A percentile compares a stretch with the other conserved stretches of the same genome.
phyloP scores from a whole-genome alignment of 768 basidiomycete genomes.

The Russula vinacea region DNA sequence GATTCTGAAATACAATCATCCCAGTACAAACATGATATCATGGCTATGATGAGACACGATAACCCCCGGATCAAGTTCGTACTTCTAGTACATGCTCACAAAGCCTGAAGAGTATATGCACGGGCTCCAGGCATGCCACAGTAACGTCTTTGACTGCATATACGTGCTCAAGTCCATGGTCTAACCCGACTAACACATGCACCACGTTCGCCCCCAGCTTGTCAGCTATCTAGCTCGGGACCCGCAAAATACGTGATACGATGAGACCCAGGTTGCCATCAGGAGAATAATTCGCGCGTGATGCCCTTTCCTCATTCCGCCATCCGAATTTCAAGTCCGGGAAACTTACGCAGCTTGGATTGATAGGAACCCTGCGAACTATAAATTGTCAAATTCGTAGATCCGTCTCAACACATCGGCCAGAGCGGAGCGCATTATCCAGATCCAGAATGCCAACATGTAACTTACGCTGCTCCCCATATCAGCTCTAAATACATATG shows the following conservation, averaged over 20 bases:
- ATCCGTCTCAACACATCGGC: no score
- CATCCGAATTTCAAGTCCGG: slow-evolving; percentile 87
- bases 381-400: slow-evolving; percentile 96
- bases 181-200: slow-evolving; percentile 49
- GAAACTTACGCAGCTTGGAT: slow-evolving; percentile 72
- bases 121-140: slow-evolving; percentile 90
- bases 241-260: slow-evolving; percentile 61
- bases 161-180: slow-evolving; percentile 29
- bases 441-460: slow-evolving; percentile 65
- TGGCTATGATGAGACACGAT: no score
- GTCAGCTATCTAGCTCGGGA: slow-evolving; percentile 96
- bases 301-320: slow-evolving; percentile 97
- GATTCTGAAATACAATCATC: slow-evolving; percentile 36
- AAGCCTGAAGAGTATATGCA: no score
- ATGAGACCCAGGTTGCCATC: not conserved
- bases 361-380: slow-evolving; percentile 96
- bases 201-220: slow-evolving; percentile 84
- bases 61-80: no score
- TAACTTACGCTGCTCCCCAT: no score
- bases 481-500: no score
- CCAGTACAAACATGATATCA: slow-evolving; percentile 14
- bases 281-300: slow-evolving; percentile 71
- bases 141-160: slow-evolving; percentile 40
- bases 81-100: no score
- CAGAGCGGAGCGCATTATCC: slow-evolving; percentile 90